Conservation (phyloP, 768 basidiomycete species). For the Cystofilobasidium bisporidii region DNA sequence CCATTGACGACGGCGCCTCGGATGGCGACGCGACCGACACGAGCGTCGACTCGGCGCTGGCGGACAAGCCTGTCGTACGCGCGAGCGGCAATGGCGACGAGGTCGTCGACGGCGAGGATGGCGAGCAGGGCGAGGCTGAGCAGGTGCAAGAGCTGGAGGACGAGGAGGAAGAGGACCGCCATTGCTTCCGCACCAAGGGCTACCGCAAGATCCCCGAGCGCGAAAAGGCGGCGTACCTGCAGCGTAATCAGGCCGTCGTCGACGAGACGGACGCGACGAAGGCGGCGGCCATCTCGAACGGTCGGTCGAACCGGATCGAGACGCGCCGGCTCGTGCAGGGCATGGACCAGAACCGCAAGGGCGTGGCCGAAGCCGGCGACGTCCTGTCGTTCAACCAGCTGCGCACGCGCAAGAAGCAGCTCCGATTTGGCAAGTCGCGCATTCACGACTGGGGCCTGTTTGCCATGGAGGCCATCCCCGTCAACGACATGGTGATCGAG, state of each 20-base stretch:
- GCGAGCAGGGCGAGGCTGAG: constrained; percentile 31
- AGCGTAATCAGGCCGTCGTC: constrained; percentile 46
- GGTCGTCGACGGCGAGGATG: constrained; percentile 24
- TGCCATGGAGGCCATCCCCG: constrained; percentile 87
- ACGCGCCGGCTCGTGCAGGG: constrained; percentile 84
- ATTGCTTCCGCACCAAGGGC: constrained; percentile 80
- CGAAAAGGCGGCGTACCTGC: constrained; percentile 85
- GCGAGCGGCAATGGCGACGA: constrained; percentile 31
- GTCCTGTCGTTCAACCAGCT: constrained; percentile 89
- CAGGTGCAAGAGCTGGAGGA: constrained; percentile 39
- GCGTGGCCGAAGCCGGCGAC: constrained; percentile 64
- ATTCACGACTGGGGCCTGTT: constrained; percentile 99
- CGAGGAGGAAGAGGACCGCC: constrained; percentile 4
- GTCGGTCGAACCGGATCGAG: constrained; percentile 71
- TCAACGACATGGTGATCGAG: constrained; percentile 98
- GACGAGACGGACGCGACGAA: constrained; percentile 23
- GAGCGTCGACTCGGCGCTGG: constrained; percentile 28
- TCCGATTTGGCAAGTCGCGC: constrained; percentile 85
- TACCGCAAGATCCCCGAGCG: constrained; percentile 89
- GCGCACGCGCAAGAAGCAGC: constrained; percentile 93
- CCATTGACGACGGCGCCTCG: not conserved
- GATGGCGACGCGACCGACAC: not conserved
- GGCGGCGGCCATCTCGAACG: constrained; percentile 11
- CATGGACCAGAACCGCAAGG: constrained; percentile 78
- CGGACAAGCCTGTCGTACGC: constrained; percentile 15